Evolutionary conservation across 2,329 filamentous ascomycete species (phyloP), one percentile per base, ranked within the genome.

Genomic region (Alternaria incomplexa): DNA sequence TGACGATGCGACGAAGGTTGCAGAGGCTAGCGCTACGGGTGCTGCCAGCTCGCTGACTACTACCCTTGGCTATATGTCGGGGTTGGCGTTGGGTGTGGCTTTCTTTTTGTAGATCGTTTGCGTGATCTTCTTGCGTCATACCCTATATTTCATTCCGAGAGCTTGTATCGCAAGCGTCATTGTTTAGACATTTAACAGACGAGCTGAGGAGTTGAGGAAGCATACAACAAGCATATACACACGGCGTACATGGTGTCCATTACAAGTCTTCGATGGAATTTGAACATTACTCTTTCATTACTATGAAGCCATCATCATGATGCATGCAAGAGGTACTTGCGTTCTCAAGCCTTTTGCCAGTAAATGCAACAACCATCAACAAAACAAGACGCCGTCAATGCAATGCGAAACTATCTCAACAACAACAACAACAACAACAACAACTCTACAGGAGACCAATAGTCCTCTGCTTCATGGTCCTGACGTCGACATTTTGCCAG

Each of bases 401-500:
- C 10, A 17, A 20, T 26, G n/a, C n/a, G n/a, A n/a, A n/a, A n/a
- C n/a, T n/a, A n/a, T n/a, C n/a, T n/a, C n/a, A n/a, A n/a, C n/a
- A n/a, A 28, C 11, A 4, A 2, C 3, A 0, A 15, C 9, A 5
- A 54, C 6, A 44, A 10, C 22, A 4, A 7, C 25, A 20, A 3
- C 25, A 2, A 43, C 40, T 59, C 58, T 75, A 77, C 67, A 77
- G 69, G 12, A 77, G 63, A 59, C 74, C 74, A 47, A 77, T 50
- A 9, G 72, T 77, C 65, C 74, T 74, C 68, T 77, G 74, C 70
- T 75, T 77, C 69, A 70, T 69, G 58, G 64, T 77, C 69, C 56
- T 73, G 15, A 75, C 73, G 43, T 77, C 74, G 5, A 77, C 72
- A 13, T 77, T 72, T 63, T 77, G 65, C 74, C 74, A 77, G 26